Base-by-base conservation (phyloP, 768 basidiomycete species). In the Lactarius quietus region DNA sequence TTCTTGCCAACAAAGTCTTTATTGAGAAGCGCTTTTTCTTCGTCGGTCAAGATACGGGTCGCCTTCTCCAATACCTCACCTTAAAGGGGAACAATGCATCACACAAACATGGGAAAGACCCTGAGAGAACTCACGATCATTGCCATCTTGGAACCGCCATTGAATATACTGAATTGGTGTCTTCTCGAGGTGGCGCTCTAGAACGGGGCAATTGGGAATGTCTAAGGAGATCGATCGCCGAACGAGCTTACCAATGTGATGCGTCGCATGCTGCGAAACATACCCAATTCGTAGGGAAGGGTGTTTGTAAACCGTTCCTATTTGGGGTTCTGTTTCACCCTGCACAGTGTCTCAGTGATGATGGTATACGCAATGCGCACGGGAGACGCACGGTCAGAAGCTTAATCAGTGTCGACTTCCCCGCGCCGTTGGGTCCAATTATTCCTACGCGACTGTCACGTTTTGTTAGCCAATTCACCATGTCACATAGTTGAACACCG, bases 141-240 rank as follows among this genome's bases (percentile, higher is more conserved):
- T 91, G 57, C 95, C 96, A 76, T 97, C 95, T 75, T 98, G 95
- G 86, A 95, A 98, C 71, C 95, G 90, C 95, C 95, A 98, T 79
- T 97, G 94, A 72, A 98, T 97, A 74, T 98, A 98, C 61, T 89
- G 90, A 66, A 95, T 92, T 29, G 96, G 93, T 6, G 95, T 96
- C 80, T 98, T 97, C 78, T 96, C 94, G 52, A 98, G 76, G 79
- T 98, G 95, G 71, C 86, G 89, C 75, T 96, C 93, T 90, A 74
- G 39, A 62, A 64, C 28, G 52, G 35, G 64, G 41, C 39, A 48
- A 57, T 38, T 35, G 48, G 60, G 20, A 26, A 45, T 26, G 43
- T 64, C 51, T 38, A 28, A 45, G 63, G 35, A 52, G 63, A 52
- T 36, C 63, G 23, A 45, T 52, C 57, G 43, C 17, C 54, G 26